Base-by-base conservation (phyloP, 1,284 basidiomycete species). In the Tausonia pullulans region DNA sequence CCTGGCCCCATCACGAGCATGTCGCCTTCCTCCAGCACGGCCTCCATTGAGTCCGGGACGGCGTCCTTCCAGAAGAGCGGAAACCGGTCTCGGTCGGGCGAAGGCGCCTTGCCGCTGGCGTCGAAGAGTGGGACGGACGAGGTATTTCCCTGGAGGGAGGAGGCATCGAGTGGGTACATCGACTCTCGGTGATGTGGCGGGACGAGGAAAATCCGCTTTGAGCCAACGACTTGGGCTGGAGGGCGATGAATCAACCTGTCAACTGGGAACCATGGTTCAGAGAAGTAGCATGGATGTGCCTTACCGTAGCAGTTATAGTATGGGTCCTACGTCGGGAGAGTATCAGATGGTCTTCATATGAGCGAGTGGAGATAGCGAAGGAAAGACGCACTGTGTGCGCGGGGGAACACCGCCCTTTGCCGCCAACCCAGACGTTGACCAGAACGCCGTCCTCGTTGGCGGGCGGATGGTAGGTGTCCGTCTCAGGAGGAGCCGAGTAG, bases 171-270 rank as follows among this genome's bases (percentile, higher is more conserved):
- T 84, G 76, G 71, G 55, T 76, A 72, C 85, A 91, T 87, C 62
- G 75, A 77, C 0, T 76, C 63, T 0, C 79, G 76, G 14, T 78
- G 72, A 5, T 74, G 71, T 3, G 90, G 90, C 14, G 91, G 87
- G 0, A 91, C 90, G 46, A 97, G 78, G 92, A 94, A 97, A n/a
- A 97, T 82, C 4, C 86, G 87, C 75, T 97, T 98, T 13, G 78
- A 76, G 9, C 94, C 94, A 3, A 90, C 85, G 5, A 95, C 83
- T 79, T 98, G 94, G 0, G 86, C 90, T 92, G 64, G 8, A 43
- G 56, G 43, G 27, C 27, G 27, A 27, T 27, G 27, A 27, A 27
- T 27, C 27, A 27, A 27, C 27, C 27, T 27, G 27, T 27, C 27
- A 27, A 27, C 27, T 27, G 27, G 27, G 27, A 27, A 27, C 27